Percentiles rank a stretch among this genome's conserved stretches.
Conservation (phyloP, 352 stramenopile species). For the Phytophthora sp. region DNA sequence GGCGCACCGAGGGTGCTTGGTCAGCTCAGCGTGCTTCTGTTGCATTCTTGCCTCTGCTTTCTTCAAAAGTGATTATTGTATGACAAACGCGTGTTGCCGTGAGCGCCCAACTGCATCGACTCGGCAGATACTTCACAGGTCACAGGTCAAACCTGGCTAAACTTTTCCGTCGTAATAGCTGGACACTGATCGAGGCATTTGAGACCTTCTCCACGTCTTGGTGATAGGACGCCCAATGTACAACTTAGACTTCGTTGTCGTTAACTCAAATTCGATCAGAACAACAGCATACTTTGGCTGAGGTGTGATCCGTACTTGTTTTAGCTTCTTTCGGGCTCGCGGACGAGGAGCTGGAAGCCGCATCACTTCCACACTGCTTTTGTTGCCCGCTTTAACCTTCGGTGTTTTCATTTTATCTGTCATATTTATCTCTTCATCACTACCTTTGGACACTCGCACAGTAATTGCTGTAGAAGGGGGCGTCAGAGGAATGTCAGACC, state of each 20-base stretch:
- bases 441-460: too few relatives aligned
- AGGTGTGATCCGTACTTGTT: background rate
- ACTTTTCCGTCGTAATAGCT: background rate
- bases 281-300: background rate
- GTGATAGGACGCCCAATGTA: background rate
- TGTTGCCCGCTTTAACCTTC: too few relatives aligned
- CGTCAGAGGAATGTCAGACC: too few relatives aligned
- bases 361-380: too few relatives aligned
- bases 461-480: too few relatives aligned
- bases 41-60: background rate
- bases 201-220: background rate
- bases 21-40: background rate
- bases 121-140: background rate
- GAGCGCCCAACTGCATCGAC: too few relatives aligned
- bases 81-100: background rate
- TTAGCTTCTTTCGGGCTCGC: background rate
- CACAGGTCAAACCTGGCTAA: background rate
- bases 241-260: background rate
- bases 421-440: too few relatives aligned
- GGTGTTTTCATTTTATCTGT: too few relatives aligned
- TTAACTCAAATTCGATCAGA: background rate
- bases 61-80: background rate
- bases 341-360: background rate
- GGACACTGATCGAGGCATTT: background rate
- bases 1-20: too few relatives aligned